These are phyloP conservation scores for Pseudogymnoascus destructans DNA, from an alignment of 2,329 filamentous ascomycete genomes.

Conservation along the genomic window DNA sequence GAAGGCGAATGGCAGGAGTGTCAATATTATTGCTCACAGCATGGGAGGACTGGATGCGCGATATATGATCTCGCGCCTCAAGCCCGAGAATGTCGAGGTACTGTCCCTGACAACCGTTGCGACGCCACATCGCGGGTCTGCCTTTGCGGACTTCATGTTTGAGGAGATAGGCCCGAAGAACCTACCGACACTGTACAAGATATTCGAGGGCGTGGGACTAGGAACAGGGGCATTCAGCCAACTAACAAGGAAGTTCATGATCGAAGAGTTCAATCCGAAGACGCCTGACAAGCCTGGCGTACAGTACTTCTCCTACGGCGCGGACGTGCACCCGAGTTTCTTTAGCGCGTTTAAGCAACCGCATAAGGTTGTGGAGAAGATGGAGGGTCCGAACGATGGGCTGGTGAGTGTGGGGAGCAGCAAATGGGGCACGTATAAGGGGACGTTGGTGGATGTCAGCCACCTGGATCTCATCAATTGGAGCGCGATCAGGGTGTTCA, in stretches of 20 bases:
- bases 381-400: constrained; percentile 51
- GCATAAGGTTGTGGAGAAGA: constrained; percentile 35
- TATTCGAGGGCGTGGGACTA: constrained; percentile 38
- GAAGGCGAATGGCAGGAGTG: constrained; percentile 37
- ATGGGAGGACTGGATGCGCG: constrained; percentile 54
- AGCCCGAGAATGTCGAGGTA: constrained; percentile 34
- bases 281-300: constrained; percentile 40
- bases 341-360: constrained; percentile 50
- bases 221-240: constrained; percentile 48
- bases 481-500: constrained; percentile 46
- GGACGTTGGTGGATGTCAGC: constrained; percentile 47
- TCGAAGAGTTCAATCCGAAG: constrained; percentile 42
- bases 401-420: constrained; percentile 53
- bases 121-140: constrained; percentile 28
- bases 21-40: constrained; percentile 64
- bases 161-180: constrained; percentile 33
- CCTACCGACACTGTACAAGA: constrained; percentile 41
- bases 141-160: constrained; percentile 42
- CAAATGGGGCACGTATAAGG: constrained; percentile 50
- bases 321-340: constrained; percentile 41
- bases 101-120: constrained; percentile 28
- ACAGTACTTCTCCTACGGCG: constrained; percentile 51
- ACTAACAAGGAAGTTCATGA: constrained; percentile 46
- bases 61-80: constrained; percentile 48
- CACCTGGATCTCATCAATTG: constrained; percentile 57